These are phyloP conservation scores for Candida cerambycidarum DNA, from an alignment of 805 yeast genomes.

Conservation along the genomic window DNA sequence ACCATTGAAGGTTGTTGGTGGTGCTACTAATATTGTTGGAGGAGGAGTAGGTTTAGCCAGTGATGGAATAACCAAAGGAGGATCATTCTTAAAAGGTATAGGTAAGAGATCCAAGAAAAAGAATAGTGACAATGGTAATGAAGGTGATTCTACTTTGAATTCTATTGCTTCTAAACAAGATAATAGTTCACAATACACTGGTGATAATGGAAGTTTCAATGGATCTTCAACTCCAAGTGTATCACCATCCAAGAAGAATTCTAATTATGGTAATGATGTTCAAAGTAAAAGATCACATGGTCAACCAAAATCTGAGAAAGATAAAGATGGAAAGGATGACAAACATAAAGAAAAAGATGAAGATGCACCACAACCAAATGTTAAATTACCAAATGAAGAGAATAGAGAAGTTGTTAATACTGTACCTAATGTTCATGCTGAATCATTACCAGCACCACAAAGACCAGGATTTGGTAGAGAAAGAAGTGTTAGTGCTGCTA, in stretches of 20 bases:
- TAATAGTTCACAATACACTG: constrained; percentile 10
- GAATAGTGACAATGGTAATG: constrained; percentile 13
- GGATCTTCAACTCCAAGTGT: constrained; percentile 5
- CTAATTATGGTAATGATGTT: constrained; percentile 29
- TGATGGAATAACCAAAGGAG: constrained; percentile 51
- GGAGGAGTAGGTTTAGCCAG: constrained; percentile 46
- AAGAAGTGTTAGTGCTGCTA: constrained; percentile 23
- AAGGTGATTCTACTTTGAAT: constrained; percentile 5
- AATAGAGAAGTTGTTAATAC: constrained; percentile 17
- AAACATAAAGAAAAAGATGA: background rate
- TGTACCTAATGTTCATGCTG: constrained; percentile 33
- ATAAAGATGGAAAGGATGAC: too few relatives aligned
- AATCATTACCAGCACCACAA: constrained; percentile 40
- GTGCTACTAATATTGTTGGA: constrained; percentile 34
- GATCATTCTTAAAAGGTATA: constrained; percentile 36
- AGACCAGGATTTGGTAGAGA: constrained; percentile 26
- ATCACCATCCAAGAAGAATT: constrained; percentile 11
- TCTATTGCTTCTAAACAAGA: constrained; percentile 3
- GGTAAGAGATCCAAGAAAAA: constrained; percentile 23
- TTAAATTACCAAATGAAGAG: constrained; percentile 5
- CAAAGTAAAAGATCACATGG: constrained; percentile 29
- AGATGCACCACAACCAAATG: constrained; percentile 5
- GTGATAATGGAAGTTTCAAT: background rate
- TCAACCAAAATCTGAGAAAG: constrained; percentile 1
- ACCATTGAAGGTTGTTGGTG: constrained; percentile 47